Evolutionary conservation across 306 rosid species (phyloP), one percentile per base, ranked within the genome.

Genomic region (Ormosia semicastrata): DNA sequence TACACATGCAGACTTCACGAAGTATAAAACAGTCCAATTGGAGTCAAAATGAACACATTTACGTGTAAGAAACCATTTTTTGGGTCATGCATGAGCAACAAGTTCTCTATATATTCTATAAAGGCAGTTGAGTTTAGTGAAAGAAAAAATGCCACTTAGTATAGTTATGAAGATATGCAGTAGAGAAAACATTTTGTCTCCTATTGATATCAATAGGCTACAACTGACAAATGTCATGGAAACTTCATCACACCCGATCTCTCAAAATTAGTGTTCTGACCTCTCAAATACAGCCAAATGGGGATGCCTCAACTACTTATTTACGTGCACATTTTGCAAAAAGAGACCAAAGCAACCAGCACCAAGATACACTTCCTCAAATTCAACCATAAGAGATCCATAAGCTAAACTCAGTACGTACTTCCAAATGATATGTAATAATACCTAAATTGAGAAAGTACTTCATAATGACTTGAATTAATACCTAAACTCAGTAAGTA

Each of bases 401-500:
- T 57, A 46, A 11, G 58, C 50, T 43, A 15, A 52, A 75, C 50
- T 52, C 43, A 29, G 11, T 47, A 12, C 50, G 46, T 30, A 41
- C 10, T 46, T 40, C 37, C 8, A 15, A 30, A 78, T 37, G 49
- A 53, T 69, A 62, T n/a, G 46, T 36, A 50, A 43, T 17, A 32
- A 47, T 50, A 85, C 67, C 57, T 56, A 70, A n/a, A 70, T 17
- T 32, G 2, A 57, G 17, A 62, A 54, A 44, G 50, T 36, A 56
- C 53, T 18, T 57, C 56, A 24, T 14, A 34, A 74, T 43, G 34
- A 78, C 81, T 78, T 47, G 59, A 75, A 52, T 54, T n/a, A 17
- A 53, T 13, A 84, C 69, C 13, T 52, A 36, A 73, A 71, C 36
- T 80, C 32, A 46, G 50, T 24, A 34, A 84, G 53, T 44, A 49